These are phyloP conservation scores for Scopulariopsis brevicaulis DNA, from an alignment of 2,329 filamentous ascomycete genomes.

Conservation along the genomic window DNA sequence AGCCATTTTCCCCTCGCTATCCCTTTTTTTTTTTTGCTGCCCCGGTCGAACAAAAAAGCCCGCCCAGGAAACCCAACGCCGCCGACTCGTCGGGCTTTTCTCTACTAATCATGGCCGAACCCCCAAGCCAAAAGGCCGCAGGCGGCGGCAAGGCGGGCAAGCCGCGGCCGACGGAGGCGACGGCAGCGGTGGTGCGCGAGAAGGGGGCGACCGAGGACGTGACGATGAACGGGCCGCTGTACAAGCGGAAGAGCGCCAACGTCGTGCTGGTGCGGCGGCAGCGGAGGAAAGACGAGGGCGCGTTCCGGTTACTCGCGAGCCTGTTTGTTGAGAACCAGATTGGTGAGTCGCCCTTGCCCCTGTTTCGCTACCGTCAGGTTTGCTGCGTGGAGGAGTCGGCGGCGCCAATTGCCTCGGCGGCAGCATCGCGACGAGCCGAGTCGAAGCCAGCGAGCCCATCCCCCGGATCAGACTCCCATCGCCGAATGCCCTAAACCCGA, in stretches of 20 bases:
- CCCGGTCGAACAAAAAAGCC: neutral
- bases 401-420: neutral
- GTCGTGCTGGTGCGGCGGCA: constrained; percentile 42
- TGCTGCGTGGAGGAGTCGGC: neutral
- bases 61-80: neutral
- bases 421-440: neutral
- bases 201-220: neutral
- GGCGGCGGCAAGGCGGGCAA: neutral
- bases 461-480: neutral
- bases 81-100: neutral
- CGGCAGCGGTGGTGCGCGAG: neutral
- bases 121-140: neutral
- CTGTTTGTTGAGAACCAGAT: constrained; percentile 74
- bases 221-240: constrained; percentile 41
- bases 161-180: neutral
- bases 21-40: neutral
- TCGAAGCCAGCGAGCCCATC: neutral
- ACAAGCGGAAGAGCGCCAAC: constrained; percentile 42
- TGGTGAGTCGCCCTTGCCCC: constrained; percentile 34
- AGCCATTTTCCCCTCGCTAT: neutral
- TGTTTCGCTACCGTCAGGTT: neutral
- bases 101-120: neutral
- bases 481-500: too few relatives aligned
- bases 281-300: constrained; percentile 51
- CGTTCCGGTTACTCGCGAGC: constrained; percentile 36